Evolutionary conservation across 805 yeast genomes (phyloP), one percentile per base, ranked within the genome.

Genomic region (Starmerella gropengiesseri): DNA sequence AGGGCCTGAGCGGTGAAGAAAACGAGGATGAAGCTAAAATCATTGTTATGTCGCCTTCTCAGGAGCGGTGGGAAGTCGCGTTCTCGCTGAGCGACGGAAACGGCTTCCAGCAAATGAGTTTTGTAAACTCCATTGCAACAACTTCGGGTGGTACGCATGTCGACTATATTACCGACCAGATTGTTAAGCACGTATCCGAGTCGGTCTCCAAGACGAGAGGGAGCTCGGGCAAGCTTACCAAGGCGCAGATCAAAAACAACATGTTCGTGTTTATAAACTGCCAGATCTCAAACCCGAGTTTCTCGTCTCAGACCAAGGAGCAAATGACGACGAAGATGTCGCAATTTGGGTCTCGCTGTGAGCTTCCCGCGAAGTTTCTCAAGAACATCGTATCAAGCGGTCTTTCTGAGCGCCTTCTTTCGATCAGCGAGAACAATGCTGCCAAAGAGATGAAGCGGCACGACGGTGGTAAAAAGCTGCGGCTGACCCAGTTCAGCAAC

Each of bases 61-160:
- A 78, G 55, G 91, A 82, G 45, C 73, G 95, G 49, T 91, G 98
- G 98, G 98, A 91, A 61, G 62, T 91, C 47, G 98, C 94, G 0
- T 89, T 91, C 66, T 89, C 94, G 1, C 81, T 86, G 4, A 82
- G 96, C 32, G 95, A 86, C 56, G 89, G 87, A 4, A 65, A 74
- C 2, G 52, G 48, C 20, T 91, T 91, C 63, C 83, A 84, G 55
- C 98, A 91, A 61, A 91, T 91, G 32, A 87, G 96, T 27, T 91
- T 91, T 65, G 98, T 91, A 13, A 91, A 91, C 60, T 86, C 96
- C 6, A 91, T 91, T 59, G 98, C 98, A 0, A 91, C 98, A 0
- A 89, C 97, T 0, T 67, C 89, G 1, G 98, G 98, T 47, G 98
- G 98, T 54, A 82, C 98, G 0, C 98, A 91, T 60, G 93, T 86